Conservation (phyloP, 176 grass and related monocot genomes). For the Aegilops umbellulata region DNA sequence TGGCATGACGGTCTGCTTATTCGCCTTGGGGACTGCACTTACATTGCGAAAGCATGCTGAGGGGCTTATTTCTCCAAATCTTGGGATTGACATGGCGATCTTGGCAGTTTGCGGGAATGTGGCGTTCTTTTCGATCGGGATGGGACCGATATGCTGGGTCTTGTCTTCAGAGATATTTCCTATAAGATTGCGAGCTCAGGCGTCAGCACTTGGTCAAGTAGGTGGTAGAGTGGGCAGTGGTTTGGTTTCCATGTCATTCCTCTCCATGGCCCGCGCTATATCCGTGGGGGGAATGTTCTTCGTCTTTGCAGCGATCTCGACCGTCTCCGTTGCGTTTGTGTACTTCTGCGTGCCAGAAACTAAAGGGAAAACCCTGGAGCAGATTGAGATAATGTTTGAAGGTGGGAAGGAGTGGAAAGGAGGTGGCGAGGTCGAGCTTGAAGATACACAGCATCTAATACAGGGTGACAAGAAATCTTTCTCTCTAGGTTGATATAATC, state of each 20-base stretch:
- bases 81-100: constrained; percentile 71
- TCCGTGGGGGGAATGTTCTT: constrained; percentile 81
- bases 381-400: constrained; percentile 92
- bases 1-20: constrained; percentile 86
- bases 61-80: constrained; percentile 45
- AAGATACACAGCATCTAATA: constrained; percentile 68
- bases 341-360: constrained; percentile 83
- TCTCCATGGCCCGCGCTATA: constrained; percentile 70
- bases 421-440: constrained; percentile 69
- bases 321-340: constrained; percentile 65
- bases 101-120: constrained; percentile 83
- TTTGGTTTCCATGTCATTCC: constrained; percentile 83
- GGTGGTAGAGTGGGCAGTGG: constrained; percentile 86
- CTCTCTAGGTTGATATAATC: constrained; percentile 32
- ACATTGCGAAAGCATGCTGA: constrained; percentile 40
- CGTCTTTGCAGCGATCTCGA: constrained; percentile 56
- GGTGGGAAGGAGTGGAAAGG: constrained; percentile 49
- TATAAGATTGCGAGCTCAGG: constrained; percentile 82
- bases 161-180: constrained; percentile 87
- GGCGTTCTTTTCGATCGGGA: constrained; percentile 87
- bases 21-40: constrained; percentile 58
- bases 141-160: constrained; percentile 97
- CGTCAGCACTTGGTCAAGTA: constrained; percentile 83
- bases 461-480: constrained; percentile 35
- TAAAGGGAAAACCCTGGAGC: constrained; percentile 85